Percentiles rank a stretch among this genome's conserved stretches.
phyloP scores from a whole-genome alignment of 2,329 filamentous ascomycete genomes.

The Lojkania enalia region DNA sequence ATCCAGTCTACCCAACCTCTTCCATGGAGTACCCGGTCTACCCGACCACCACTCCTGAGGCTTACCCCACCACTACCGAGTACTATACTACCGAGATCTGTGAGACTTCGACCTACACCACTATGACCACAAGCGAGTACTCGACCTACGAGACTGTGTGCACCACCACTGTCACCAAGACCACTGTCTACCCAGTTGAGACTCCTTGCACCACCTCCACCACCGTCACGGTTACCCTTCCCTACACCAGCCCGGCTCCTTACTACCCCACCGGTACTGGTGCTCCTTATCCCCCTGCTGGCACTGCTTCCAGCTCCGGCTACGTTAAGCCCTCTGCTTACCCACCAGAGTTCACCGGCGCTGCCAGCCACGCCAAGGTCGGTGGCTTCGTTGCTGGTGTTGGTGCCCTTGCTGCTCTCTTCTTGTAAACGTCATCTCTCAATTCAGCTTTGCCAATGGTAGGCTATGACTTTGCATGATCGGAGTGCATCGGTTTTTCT shows the following conservation, averaged over 20 bases:
- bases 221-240: constrained; percentile 50
- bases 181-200: constrained; percentile 6
- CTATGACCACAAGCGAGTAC: constrained; percentile 39
- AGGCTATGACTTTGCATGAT: constrained; percentile 48
- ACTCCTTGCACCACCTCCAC: constrained; percentile 44
- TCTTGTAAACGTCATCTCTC: constrained; percentile 47
- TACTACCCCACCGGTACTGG: constrained; percentile 19
- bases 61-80: constrained; percentile 15
- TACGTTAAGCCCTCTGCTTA: constrained; percentile 31
- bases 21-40: constrained; percentile 7
- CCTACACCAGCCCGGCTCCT: constrained; percentile 18
- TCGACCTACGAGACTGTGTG: constrained; percentile 1
- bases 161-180: constrained; percentile 1
- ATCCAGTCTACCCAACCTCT: constrained; percentile 9
- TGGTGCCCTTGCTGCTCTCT: constrained; percentile 48
- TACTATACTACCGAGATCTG: constrained; percentile 13
- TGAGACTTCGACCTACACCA: constrained; percentile 41
- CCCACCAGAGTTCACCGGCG: constrained; percentile 43
- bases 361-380: constrained; percentile 41
- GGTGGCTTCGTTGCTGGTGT: constrained; percentile 46
- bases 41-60: constrained; percentile 14
- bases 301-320: constrained; percentile 38
- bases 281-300: constrained; percentile 20
- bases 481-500: constrained; percentile 24
- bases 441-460: constrained; percentile 33